Conservation (phyloP, 2,329 filamentous ascomycete species). For the Epicoccum sorghinum region DNA sequence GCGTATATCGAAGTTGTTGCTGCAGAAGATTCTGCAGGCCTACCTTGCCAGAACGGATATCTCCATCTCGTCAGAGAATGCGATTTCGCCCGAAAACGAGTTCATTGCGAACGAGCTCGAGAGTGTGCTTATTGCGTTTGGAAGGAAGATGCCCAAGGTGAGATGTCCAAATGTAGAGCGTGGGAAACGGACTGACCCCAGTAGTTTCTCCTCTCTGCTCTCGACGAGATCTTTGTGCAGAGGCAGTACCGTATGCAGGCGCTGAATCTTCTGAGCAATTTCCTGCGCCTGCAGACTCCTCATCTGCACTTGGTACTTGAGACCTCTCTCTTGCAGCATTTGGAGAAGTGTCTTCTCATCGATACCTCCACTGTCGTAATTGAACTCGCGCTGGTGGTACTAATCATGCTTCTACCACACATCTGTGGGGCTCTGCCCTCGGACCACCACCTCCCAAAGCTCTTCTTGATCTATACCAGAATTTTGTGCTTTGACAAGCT, state of each 20-base stretch:
- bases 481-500: conserved; percentile 78
- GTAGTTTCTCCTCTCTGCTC: conserved; percentile 68
- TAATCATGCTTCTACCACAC: conserved; percentile 84
- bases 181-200: conserved; percentile 13
- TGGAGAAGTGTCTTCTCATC: conserved; percentile 75
- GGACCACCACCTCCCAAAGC: conserved; percentile 65
- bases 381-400: conserved; percentile 73
- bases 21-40: conserved; percentile 57
- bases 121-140: conserved; percentile 61
- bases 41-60: conserved; percentile 52
- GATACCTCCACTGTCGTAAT: conserved; percentile 79
- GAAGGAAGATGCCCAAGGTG: conserved; percentile 72
- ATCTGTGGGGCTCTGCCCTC: conserved; percentile 74
- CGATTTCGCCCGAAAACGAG: conserved; percentile 52
- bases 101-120: conserved; percentile 57
- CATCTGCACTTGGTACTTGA: conserved; percentile 76
- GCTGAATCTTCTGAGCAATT: conserved; percentile 72
- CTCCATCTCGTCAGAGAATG: conserved; percentile 45
- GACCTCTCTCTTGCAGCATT: conserved; percentile 72
- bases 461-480: conserved; percentile 83
- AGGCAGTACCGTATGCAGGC: conserved; percentile 68
- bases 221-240: conserved; percentile 71
- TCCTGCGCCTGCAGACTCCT: conserved; percentile 77
- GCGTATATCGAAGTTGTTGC: conserved; percentile 57
- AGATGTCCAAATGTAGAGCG: neutral